phyloP scores from a whole-genome alignment of 108 stramenopile species.

The Mediolabrus comicus region DNA sequence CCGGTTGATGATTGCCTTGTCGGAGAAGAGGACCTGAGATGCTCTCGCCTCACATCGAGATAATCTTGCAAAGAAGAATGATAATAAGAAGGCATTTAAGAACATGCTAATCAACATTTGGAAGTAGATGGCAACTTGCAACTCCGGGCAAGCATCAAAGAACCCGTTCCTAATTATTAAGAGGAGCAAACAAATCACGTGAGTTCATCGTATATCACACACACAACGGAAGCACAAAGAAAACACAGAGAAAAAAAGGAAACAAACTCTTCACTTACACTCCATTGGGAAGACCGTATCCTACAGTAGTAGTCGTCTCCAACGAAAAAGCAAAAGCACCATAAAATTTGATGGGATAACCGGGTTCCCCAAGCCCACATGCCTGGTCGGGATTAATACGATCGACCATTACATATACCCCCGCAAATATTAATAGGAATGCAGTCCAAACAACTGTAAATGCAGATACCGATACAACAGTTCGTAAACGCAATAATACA shows the following conservation, averaged over 20 bases:
- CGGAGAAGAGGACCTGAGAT: slow-evolving; percentile 67
- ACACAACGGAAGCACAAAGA: not conserved
- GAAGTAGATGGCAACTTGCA: slow-evolving; percentile 67
- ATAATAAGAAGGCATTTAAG: slow-evolving; percentile 76
- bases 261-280: not conserved
- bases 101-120: slow-evolving; percentile 78
- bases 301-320: slow-evolving; percentile 84
- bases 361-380: slow-evolving; percentile 64
- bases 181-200: slow-evolving; percentile 44
- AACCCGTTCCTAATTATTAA: slow-evolving; percentile 65
- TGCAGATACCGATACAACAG: slow-evolving; percentile 28
- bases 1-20: slow-evolving; percentile 69
- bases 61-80: slow-evolving; percentile 71
- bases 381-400: slow-evolving; percentile 10
- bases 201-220: not conserved
- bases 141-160: slow-evolving; percentile 67
- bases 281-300: slow-evolving; percentile 51
- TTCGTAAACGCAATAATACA: slow-evolving; percentile 58
- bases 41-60: slow-evolving; percentile 58
- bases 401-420: slow-evolving; percentile 60
- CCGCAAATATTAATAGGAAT: slow-evolving; percentile 65
- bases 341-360: slow-evolving; percentile 30
- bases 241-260: too few relatives aligned
- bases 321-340: slow-evolving; percentile 80
- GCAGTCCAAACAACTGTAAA: slow-evolving; percentile 64